Base-by-base conservation (phyloP, 1,284 basidiomycete species). In the Trametes pubescens region DNA sequence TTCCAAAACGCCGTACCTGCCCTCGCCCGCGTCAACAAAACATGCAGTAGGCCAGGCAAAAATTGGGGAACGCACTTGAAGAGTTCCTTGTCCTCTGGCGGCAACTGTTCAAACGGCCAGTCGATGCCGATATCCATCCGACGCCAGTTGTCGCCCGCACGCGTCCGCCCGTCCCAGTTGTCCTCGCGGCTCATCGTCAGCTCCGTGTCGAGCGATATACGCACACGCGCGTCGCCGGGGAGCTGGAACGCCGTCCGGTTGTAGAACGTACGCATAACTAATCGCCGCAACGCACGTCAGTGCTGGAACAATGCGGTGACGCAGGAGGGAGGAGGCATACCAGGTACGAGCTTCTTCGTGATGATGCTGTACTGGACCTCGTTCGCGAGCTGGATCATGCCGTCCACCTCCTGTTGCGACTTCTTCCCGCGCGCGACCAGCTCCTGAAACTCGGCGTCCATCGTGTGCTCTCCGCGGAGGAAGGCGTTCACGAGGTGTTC, bases 191-290 rank as follows among this genome's bases (percentile, higher is more conserved):
- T 80, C 83, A 99, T 91, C 8, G 93, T 92, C 34, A 99, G 86
- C 77, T 99, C 96, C 0, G 97, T 99, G 77, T 99, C 98, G 67
- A 99, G 90, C 35, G 97, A 99, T 69, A 99, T 99, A 59, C 97
- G 95, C 46, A 99, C 97, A 51, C 95, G 90, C 29, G 98, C 97
- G 75, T 99, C 98, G 22, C 98, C 97, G 10, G 98, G 98, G 26
- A 99, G 87, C 79, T 99, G 97, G 85, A 99, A 99, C 0, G 97
- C 97, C 9, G 98, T 99, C 57, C 97, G 92, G 77, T 99, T 98
- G 83, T 99, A 99, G 81, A 99, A 99, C n/a, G 96, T 95, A 37
- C 97, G 88, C 92, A 98, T 92, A 47, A 98, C 59, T 61, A 46
- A 9, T 2, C 97, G 90, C 72, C 56, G 26, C 34, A 49, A 22